A percentile compares a stretch with the other conserved stretches of the same genome.
These are phyloP conservation scores for Aureobasidium sp. DNA, from an alignment of 2,329 filamentous ascomycete genomes.

Conservation along the genomic window DNA sequence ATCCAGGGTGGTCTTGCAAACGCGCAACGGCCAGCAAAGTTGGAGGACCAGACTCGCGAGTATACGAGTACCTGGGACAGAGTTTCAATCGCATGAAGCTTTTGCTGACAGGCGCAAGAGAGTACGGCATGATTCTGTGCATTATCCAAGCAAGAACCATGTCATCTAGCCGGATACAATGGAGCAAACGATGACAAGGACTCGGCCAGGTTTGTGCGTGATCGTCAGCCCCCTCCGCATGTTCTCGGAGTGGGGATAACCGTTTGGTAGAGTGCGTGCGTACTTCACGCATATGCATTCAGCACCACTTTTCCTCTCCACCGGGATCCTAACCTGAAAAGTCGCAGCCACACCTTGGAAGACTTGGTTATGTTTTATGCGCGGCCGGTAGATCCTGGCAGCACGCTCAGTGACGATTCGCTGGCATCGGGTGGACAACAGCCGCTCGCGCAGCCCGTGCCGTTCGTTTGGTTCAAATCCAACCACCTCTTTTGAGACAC, in stretches of 20 bases:
- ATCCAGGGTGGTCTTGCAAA: background rate
- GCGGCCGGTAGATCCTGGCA: conserved; percentile 3
- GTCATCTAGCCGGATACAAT: background rate
- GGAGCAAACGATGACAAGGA: background rate
- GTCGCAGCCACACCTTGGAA: conserved; percentile 7
- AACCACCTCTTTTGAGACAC: conserved; percentile 14
- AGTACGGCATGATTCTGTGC: background rate
- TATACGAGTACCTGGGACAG: conserved; percentile 1
- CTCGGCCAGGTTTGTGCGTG: conserved; percentile 7
- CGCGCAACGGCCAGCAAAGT: background rate
- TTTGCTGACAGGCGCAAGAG: background rate
- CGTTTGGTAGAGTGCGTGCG: background rate
- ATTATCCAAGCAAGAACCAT: background rate
- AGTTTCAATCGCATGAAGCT: background rate
- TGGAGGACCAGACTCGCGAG: background rate
- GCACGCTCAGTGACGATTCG: background rate
- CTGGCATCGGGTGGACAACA: conserved; percentile 5
- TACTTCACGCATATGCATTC: background rate
- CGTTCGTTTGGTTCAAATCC: background rate
- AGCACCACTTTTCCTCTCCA: background rate
- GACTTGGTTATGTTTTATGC: conserved; percentile 1
- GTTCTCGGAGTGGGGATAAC: conserved; percentile 3
- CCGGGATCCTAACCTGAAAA: conserved; percentile 1
- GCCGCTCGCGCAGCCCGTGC: conserved; percentile 1
- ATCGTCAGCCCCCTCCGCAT: conserved; percentile 8